Evolutionary conservation across 176 grass and related monocot species (phyloP), one percentile per base, ranked within the genome.

Genomic region (Aegilops longissima): DNA sequence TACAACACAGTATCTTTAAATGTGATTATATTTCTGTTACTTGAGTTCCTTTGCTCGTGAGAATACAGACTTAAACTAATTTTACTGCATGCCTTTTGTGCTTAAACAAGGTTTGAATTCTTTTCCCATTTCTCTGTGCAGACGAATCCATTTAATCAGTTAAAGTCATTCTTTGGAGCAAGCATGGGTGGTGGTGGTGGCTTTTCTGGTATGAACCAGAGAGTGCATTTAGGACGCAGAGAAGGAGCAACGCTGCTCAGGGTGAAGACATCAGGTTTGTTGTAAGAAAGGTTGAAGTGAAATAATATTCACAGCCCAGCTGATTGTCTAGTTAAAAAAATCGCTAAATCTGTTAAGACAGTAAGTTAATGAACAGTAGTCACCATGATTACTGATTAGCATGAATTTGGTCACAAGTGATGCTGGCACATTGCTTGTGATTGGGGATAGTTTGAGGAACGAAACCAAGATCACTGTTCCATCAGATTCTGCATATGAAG

Each of bases 251-350:
- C 87, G 59, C 88, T 86, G 34, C 92, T 66, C 89, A 95, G 87
- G 96, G 96, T 70, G 96, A 98, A 92, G 96, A 98, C 66, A 94
- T 95, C 72, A 90, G 96, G 96, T 98, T 86, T 92, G 91, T 85
- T 88, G 12, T 45, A 61, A 66, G 66, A 58, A 34, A 61, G 65
- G 73, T 63, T 90, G 70, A 86, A 70, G 11, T 38, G 6, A 38
- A 38, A 38, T 38, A 8, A 38, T 38, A 61, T 59, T 36, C 73
- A 77, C 18, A 54, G 33, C 29, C 38, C 6, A 68, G 27, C 24
- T 77, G 21, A 77, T 58, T 77, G 35, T 86, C 51, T 86, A 54
- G 74, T 90, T 12, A n/a, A 5, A n/a, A 76, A 62, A 62, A 36
- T 73, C 47, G 18, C 35, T 71, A 40, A 40, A 61, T 61, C 64